Evolutionary conservation across 202 grass and related monocot species (phyloP).

Genomic region (Alloteropsis angusta): DNA sequence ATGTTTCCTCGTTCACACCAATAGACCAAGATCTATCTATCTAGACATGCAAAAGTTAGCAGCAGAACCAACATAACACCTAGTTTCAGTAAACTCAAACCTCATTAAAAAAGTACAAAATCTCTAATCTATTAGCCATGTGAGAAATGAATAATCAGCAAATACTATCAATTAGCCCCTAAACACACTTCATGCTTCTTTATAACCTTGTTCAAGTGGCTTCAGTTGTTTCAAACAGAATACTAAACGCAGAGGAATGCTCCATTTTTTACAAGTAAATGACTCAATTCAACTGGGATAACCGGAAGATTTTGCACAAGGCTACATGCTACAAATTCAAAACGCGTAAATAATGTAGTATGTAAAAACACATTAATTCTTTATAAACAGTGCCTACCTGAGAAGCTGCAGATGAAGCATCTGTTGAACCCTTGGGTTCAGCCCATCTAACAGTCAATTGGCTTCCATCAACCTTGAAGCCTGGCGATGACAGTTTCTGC

Average conservation of each 20-base stretch:
- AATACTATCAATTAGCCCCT: neutral
- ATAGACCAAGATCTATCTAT: neutral
- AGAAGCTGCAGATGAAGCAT: conserved; percentile 57
- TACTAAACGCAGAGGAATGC: neutral
- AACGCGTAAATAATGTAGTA: neutral
- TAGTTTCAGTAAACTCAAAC: neutral
- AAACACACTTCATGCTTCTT: neutral
- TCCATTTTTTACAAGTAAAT: neutral
- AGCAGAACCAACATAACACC: neutral
- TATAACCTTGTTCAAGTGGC: neutral
- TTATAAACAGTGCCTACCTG: conserved; percentile 33
- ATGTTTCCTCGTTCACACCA: neutral
- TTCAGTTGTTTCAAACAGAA: neutral
- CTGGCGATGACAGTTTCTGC: conserved; percentile 54
- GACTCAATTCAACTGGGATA: neutral
- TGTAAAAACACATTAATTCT: neutral
- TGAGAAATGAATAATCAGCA: neutral
- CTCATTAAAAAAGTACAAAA: neutral
- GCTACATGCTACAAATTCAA: neutral
- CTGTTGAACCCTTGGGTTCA: conserved; percentile 74
- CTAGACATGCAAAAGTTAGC: neutral
- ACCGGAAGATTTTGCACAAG: neutral
- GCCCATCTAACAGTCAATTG: conserved; percentile 90
- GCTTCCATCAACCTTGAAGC: conserved; percentile 92
- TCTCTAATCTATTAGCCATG: neutral